Evolutionary conservation across 129 eudicot genomes (phyloP), one percentile per base, ranked within the genome.

Genomic region (Glebionis coronaria): DNA sequence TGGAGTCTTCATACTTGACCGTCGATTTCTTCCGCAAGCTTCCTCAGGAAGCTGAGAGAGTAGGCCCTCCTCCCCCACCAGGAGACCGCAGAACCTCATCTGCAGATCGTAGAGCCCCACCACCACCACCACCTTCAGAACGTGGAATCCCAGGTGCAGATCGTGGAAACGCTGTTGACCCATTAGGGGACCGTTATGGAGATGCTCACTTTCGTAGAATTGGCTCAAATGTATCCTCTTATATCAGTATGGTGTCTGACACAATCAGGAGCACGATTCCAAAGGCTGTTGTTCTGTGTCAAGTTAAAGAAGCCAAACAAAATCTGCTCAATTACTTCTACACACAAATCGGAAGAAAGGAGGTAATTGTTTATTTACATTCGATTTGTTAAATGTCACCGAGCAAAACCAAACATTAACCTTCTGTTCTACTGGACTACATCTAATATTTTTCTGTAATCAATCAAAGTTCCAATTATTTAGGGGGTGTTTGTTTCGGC

Each of bases 231-330:
- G 85, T 86, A 25, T 82, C 88, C 9, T 82, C 92, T 56, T 86
- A 86, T 57, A 72, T 86, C 1, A 61, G 72, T 44, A 80, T 82
- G 92, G 92, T 86, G 63, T 80, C 80, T 13, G 85, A 80, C 28
- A 77, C 78, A 12, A 70, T 86, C 14, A 77, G 76, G 80, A 78
- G 68, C 71, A 65, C 83, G 9, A 82, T 86, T 52, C 92, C 92
- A 10, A 86, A 86, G 75, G 92, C 86, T 4, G 84, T 80, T 18
- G 88, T 86, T 15, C 60, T 63, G 69, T 86, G 88, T 52, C 92
- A 86, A 82, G 92, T 86, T 61, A 81, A 79, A 59, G 88, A 86
- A 69, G 92, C 92, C 53, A 82, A 86, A 53, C 85, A 71, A 55
- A 74, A 76, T 61, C 67, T 86, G 27, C 83, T 86, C 38, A 77